Percentiles rank a stretch among this genome's conserved stretches.
Conservation (phyloP, 2,329 filamentous ascomycete genomes). For the Stagonosporopsis vannaccii region DNA sequence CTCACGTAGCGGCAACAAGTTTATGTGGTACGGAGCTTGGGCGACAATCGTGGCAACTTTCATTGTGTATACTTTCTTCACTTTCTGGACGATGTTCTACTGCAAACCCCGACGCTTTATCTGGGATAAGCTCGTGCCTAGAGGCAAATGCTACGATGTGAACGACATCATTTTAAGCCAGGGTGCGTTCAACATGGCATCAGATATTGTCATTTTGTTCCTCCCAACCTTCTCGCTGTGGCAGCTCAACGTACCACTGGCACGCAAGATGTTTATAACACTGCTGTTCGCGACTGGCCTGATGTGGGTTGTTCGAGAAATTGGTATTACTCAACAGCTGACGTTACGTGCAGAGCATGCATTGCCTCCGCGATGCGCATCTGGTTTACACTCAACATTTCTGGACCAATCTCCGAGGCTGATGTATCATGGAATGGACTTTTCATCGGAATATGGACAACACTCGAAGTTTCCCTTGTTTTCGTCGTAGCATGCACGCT, state of each 20-base stretch:
- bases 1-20: conserved; percentile 24
- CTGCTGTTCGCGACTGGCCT: conserved; percentile 37
- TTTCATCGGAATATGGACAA: conserved; percentile 38
- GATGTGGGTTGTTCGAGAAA: conserved; percentile 24
- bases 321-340: background rate
- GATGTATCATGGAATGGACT: conserved; percentile 39
- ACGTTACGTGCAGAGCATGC: conserved; percentile 28
- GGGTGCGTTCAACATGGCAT: conserved; percentile 37
- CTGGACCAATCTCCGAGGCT: conserved; percentile 26
- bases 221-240: conserved; percentile 34
- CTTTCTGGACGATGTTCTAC: conserved; percentile 39
- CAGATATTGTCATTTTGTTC: conserved; percentile 36
- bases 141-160: conserved; percentile 33
- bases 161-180: conserved; percentile 32
- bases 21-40: conserved; percentile 39
- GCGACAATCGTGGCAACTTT: conserved; percentile 27
- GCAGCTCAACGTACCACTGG: conserved; percentile 31
- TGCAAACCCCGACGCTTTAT: conserved; percentile 35
- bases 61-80: conserved; percentile 33
- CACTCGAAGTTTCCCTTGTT: conserved; percentile 35
- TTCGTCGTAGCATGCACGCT: conserved; percentile 39
- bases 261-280: conserved; percentile 35
- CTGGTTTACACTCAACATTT: conserved; percentile 35
- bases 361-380: conserved; percentile 39
- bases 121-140: conserved; percentile 34